Evolutionary conservation across 1,284 basidiomycete species (phyloP), one percentile per base, ranked within the genome.

Genomic region (Exobasidium rhododendri): DNA sequence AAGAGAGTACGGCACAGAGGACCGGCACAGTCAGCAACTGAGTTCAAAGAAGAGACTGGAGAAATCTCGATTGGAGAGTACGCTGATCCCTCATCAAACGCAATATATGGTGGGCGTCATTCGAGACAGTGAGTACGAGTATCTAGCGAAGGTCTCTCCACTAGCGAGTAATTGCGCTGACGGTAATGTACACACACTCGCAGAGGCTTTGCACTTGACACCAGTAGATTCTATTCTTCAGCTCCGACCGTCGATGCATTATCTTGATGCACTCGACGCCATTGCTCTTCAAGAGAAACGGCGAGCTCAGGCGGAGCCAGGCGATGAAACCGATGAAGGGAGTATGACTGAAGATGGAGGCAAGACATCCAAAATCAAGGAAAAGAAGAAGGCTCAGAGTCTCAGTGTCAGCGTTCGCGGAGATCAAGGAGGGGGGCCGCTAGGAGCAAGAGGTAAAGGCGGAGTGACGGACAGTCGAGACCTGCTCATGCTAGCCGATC

Each of bases 21-120:
- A 50, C 26, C 14, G 47, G 13, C 17, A 7, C 7, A 7, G 17
- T 17, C 35, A 40, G 35, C 7, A 24, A 10, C 10, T 7, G 7
- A 20, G 24, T 17, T 31, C 50, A 0, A 59, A 61, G 4, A 69
- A 73, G 66, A 67, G 65, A 51, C 68, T 79, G 22, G 74, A 77
- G 45, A 69, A 71, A 58, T 71, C 73, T 47, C 66, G 73, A 35
- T 62, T 78, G 30, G 75, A 79, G 59, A 75, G 74, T 54, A 45
- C 44, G 3, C 60, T 69, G 14, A 67, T 78, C n/a, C 75, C 74
- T 24, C 69, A 72, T 31, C 66, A 68, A 24, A 77, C 77, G 35
- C 58, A 68, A n/a, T 79, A 79, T 63, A 69, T 78, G 66, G 67
- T 79, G 17, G 76, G 77, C 40, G 70, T 74, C 26, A 70, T 79